Base-by-base conservation (phyloP, 148 eudicot species). In the Nepenthes mirabilis region DNA sequence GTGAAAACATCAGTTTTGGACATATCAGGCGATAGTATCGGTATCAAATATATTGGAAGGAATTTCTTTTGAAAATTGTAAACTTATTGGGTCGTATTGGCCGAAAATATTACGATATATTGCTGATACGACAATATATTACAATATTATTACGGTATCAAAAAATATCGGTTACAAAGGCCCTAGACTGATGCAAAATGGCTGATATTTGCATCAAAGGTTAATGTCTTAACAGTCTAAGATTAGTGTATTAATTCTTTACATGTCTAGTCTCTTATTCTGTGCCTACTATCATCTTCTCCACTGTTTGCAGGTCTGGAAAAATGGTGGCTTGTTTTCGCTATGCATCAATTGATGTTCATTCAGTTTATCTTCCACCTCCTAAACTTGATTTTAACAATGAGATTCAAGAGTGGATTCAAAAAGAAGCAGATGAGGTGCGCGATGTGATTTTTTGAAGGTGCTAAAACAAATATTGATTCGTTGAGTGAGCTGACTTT, bases 311-410 rank as follows among this genome's bases (percentile, higher is more conserved):
- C 84, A 89, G 99, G 61, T 88, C 80, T 64, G 99, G 95, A 60
- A 80, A 84, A 59, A 89, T 94, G 99, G 99, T 94, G 68, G 99
- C 99, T 73, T 94, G 99, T 72, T 94, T 94, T 69, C 97, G 97
- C 36, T 94, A 94, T 79, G 97, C 99, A 60, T 82, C 99, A 60
- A 94, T 89, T 65, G 90, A 94, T 62, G 97, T 94, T 70, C 91
- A 82, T 69, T 86, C 99, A 13, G 99, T 86, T 43, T 82, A 77
- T 70, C 89, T 89, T 52, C 99, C 99, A 66, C 99, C 99, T 7
- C 43, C 74, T 12, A 83, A 80, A 74, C 85, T 93, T 59, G 91
- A 88, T 65, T 93, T 93, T 74, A 82, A 68, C 67, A 77, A 75
- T 62, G 90, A 79, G 65, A 71, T 64, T 67, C 95, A 82, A 65